These are phyloP conservation scores for Boletellus emodensis DNA, from an alignment of 768 basidiomycete species.

Conservation along the genomic window DNA sequence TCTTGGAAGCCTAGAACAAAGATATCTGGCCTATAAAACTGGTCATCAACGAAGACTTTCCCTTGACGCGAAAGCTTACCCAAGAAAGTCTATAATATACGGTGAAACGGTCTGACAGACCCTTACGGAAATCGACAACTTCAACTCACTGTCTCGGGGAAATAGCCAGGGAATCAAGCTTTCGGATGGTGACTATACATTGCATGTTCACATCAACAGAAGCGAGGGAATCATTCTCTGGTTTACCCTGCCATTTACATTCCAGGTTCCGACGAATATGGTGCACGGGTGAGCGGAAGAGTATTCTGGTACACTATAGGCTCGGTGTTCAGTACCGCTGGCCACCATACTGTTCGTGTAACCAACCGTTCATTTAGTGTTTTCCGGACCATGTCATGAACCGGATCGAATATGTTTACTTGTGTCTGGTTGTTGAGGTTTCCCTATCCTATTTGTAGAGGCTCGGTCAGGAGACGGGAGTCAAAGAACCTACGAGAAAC, in stretches of 20 bases:
- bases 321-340: not conserved
- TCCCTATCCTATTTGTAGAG: slow-evolving; percentile 53
- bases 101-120: not conserved
- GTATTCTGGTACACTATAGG: slow-evolving; percentile 70
- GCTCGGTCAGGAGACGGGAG: not conserved
- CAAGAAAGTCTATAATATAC: slow-evolving; percentile 14
- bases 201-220: slow-evolving; percentile 7
- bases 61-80: slow-evolving; percentile 8
- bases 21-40: slow-evolving; percentile 68
- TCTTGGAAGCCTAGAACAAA: slow-evolving; percentile 94
- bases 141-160: slow-evolving; percentile 65
- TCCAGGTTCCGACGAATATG: slow-evolving; percentile 92
- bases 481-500: slow-evolving; percentile 66
- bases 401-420: slow-evolving; percentile 90
- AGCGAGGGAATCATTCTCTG: not conserved
- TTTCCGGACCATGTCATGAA: slow-evolving; percentile 80
- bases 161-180: slow-evolving; percentile 88
- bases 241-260: slow-evolving; percentile 83
- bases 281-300: slow-evolving; percentile 68
- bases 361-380: slow-evolving; percentile 65
- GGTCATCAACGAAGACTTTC: slow-evolving; percentile 24
- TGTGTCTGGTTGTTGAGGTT: slow-evolving; percentile 85
- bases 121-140: not conserved
- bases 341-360: not conserved
- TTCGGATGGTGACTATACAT: slow-evolving; percentile 64